Conservation (phyloP, 306 rosid species). For the Vigna angularis region DNA sequence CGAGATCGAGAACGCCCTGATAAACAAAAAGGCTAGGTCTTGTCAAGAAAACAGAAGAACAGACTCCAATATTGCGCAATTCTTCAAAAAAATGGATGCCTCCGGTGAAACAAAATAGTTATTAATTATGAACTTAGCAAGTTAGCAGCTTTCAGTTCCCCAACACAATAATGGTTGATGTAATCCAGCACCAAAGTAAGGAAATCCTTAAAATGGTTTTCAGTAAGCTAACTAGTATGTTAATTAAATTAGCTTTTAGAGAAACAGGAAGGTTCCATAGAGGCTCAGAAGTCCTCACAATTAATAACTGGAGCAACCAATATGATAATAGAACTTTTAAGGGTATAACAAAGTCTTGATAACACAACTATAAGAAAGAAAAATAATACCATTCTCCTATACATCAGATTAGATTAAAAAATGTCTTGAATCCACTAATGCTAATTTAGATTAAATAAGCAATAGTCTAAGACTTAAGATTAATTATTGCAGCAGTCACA, state of each 20-base stretch:
- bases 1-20: conserved; percentile 91
- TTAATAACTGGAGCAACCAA: not conserved
- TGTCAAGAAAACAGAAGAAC: conserved; percentile 33
- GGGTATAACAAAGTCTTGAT: not conserved
- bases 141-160: conserved; percentile 3
- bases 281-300: conserved; percentile 7
- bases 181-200: conserved; percentile 7
- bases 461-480: not conserved
- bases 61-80: not conserved
- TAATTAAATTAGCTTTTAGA: not conserved
- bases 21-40: conserved; percentile 1
- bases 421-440: not conserved
- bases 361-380: not conserved
- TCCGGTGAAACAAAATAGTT: not conserved
- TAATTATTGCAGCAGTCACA: not conserved
- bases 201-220: conserved; percentile 11
- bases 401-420: conserved; percentile 5
- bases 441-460: not conserved
- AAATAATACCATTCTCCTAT: not conserved
- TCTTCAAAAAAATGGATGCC: conserved; percentile 9
- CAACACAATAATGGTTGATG: conserved; percentile 25
- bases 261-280: not conserved
- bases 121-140: not conserved
- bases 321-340: conserved; percentile 1
- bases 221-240: conserved; percentile 7